Base-by-base conservation (phyloP, 106 monocot genomes). In the Allium cepa region DNA sequence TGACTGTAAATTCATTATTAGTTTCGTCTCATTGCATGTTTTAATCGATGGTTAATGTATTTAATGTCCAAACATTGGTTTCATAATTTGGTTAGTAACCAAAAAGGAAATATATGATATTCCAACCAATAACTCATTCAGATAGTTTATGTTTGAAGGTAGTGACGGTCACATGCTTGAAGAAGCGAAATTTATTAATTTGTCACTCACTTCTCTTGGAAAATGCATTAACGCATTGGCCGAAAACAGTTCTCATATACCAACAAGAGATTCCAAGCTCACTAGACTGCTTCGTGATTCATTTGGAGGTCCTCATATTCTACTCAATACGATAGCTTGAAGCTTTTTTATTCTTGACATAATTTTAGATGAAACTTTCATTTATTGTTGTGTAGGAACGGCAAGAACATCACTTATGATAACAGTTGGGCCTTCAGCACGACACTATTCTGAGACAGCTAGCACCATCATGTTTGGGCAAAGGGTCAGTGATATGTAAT, bases 211-310 rank as follows among this genome's bases (percentile, higher is more conserved):
- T 50, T 88, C 88, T 56, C 76, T 92, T 46, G 92, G 92, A 47
- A 92, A 92, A 57, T 92, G 92, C 57, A 88, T 92, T 46, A 87
- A 92, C 69, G 92, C 87, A 45, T 80, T 92, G 70, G 87, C 92
- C 69, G 92, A 92, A 76, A 82, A 85, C 46, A 85, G 85, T 76
- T 73, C 82, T 53, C 84, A 92, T 83, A 82, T 92, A 73, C 88
- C 92, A 67, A 84, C 74, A 68, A 77, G 92, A 72, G 92, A 88
- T 67, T 92, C 92, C 59, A 92, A 92, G 73, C 82, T 92, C 17
- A 92, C 92, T 10, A 77, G 92, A 69, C 64, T 92, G 59, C 80
- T 92, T 48, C 87, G 88, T 67, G 92, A 92, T 73, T 92, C 92
- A 45, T 88, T 92, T 85, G 92, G 92, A 85, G 92, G 92, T 92